Percentiles rank a stretch among this genome's conserved stretches.
Evolutionary conservation across 1,284 basidiomycete genomes (phyloP).

Genomic region (Cystobasidium pallidum): DNA sequence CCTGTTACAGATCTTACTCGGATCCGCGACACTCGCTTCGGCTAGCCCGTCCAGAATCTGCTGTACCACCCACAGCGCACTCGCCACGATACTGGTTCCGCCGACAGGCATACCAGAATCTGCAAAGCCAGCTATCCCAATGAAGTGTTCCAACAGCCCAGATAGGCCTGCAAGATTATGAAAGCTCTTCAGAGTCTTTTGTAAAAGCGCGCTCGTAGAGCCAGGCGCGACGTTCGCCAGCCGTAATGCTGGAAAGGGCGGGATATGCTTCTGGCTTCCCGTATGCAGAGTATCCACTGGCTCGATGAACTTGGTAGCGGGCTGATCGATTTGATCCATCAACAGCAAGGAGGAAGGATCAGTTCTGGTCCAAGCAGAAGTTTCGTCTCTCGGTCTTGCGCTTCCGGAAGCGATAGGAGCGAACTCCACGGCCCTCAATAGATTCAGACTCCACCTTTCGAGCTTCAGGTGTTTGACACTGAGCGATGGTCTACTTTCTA

Average conservation of each 20-base stretch:
- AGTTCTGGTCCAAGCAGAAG: slow-evolving; percentile 9
- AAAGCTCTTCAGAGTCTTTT: slow-evolving; percentile 71
- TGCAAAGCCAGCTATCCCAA: slow-evolving; percentile 62
- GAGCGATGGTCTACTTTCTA: background rate
- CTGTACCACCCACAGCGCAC: slow-evolving; percentile 56
- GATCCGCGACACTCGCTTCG: slow-evolving; percentile 48
- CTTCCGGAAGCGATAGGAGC: slow-evolving; percentile 26
- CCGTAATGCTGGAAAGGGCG: slow-evolving; percentile 57
- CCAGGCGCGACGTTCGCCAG: slow-evolving; percentile 68
- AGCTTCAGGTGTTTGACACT: background rate
- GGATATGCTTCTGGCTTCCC: background rate
- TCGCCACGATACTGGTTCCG: slow-evolving; percentile 47
- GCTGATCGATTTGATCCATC: slow-evolving; percentile 13
- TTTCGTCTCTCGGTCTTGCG: background rate
- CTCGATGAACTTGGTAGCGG: background rate
- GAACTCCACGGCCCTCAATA: slow-evolving; percentile 40
- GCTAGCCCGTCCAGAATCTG: slow-evolving; percentile 62
- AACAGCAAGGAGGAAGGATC: background rate
- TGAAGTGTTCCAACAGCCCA: slow-evolving; percentile 82
- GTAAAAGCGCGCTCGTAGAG: slow-evolving; percentile 64
- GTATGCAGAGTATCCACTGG: background rate
- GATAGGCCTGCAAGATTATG: slow-evolving; percentile 65
- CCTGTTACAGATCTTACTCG: background rate
- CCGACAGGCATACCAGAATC: slow-evolving; percentile 51
- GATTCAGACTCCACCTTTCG: slow-evolving; percentile 38